phyloP scores from a whole-genome alignment of 352 stramenopile species.

The Pythium brassicae region DNA sequence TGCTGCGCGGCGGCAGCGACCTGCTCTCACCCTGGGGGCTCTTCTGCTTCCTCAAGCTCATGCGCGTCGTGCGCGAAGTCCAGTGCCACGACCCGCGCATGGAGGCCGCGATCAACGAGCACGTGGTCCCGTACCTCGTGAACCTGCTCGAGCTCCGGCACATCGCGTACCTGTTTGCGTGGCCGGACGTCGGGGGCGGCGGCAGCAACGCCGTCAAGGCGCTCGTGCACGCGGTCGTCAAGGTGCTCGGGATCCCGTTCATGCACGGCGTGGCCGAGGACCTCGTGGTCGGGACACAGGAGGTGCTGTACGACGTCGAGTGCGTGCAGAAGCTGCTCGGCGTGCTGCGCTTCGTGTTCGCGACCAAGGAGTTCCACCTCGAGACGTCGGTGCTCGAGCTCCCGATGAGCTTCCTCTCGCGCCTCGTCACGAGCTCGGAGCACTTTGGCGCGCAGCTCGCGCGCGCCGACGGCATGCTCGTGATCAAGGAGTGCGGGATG shows the following conservation, averaged over 20 bases:
- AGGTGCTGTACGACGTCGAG: constrained; percentile 64
- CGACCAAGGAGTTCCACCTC: constrained; percentile 42
- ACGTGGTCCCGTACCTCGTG: constrained; percentile 54
- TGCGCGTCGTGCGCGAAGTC: constrained; percentile 71
- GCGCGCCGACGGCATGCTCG: constrained; percentile 47
- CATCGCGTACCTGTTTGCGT: constrained; percentile 63
- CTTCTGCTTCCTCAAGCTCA: constrained; percentile 81
- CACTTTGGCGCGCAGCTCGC: constrained; percentile 84
- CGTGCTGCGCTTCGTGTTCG: constrained; percentile 62
- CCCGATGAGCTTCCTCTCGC: constrained; percentile 78
- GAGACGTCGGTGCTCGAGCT: constrained; percentile 60
- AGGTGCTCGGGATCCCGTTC: constrained; percentile 79
- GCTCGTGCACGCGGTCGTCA: constrained; percentile 79
- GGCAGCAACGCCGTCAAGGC: constrained; percentile 78
- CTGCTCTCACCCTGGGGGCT: constrained; percentile 79
- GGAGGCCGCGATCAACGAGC: constrained; percentile 47
- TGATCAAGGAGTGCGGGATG: constrained; percentile 74
- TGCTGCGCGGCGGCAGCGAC: constrained; percentile 44
- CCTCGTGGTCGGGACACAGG: constrained; percentile 57
- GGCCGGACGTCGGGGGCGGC: constrained; percentile 75
- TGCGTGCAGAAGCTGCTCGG: constrained; percentile 63
- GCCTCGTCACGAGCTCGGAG: constrained; percentile 77
- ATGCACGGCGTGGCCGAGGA: constrained; percentile 63
- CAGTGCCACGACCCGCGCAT: constrained; percentile 34
- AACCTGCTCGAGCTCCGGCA: constrained; percentile 51